Evolutionary conservation across 2,329 filamentous ascomycete species (phyloP).

Genomic region (Phaeosphaeria sp.): DNA sequence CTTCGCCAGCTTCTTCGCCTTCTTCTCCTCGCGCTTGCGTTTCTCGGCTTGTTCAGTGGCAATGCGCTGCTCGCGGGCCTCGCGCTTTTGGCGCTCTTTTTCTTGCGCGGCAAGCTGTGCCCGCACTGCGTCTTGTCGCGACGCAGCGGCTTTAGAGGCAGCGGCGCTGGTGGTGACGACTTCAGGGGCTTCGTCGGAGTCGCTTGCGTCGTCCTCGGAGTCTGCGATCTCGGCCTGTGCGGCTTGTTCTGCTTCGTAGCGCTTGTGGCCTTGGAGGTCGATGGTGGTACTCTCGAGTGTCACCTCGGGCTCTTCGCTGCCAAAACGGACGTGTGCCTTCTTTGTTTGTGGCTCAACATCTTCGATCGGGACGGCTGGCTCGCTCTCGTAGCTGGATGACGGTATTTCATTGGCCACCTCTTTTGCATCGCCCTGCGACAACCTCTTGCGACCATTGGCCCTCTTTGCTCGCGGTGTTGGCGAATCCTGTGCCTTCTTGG

Average conservation of each 20-base stretch:
- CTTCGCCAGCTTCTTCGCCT: constrained; percentile 37
- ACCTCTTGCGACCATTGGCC: constrained; percentile 17
- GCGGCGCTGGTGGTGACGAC: constrained; percentile 43
- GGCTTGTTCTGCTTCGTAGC: constrained; percentile 11
- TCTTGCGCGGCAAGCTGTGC: constrained; percentile 38
- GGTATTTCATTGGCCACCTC: constrained; percentile 25
- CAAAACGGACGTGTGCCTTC: constrained; percentile 42
- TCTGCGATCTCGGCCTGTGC: constrained; percentile 13
- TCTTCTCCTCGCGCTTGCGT: constrained; percentile 37
- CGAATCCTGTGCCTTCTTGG: constrained; percentile 26
- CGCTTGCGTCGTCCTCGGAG: constrained; percentile 35
- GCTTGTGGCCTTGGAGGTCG: constrained; percentile 21
- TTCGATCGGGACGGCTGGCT: constrained; percentile 26
- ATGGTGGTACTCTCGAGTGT: constrained; percentile 4
- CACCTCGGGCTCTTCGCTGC: constrained; percentile 41
- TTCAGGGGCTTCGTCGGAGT: constrained; percentile 50
- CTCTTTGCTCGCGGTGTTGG: constrained; percentile 29
- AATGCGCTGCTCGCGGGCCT: constrained; percentile 38
- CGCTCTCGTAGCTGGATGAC: constrained; percentile 37
- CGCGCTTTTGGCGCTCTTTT: constrained; percentile 38
- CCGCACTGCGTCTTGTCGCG: constrained; percentile 37
- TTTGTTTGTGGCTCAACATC: constrained; percentile 18
- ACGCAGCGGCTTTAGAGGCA: constrained; percentile 32
- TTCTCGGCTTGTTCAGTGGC: constrained; percentile 43
- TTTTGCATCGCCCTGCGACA: constrained; percentile 9